Conservation (phyloP, 768 basidiomycete species). For the Russula brevipes region DNA sequence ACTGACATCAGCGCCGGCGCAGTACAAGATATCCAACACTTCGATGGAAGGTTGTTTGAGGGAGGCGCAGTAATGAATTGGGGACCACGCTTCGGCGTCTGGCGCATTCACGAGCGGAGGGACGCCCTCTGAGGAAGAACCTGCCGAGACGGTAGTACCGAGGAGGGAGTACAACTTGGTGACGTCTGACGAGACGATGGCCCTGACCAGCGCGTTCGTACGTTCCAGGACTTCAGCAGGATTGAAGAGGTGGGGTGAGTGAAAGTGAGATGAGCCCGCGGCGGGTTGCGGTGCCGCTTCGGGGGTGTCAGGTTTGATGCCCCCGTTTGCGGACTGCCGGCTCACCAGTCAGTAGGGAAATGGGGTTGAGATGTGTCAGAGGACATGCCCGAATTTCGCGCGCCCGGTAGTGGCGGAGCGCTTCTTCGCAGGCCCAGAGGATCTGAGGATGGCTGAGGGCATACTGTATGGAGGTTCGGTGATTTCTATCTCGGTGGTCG, state of each 20-base stretch:
- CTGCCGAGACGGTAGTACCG: conserved; percentile 38
- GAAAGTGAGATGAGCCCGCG: neutral
- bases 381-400: conserved; percentile 52
- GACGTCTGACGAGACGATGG: conserved; percentile 46
- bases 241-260: conserved; percentile 34
- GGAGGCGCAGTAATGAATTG: conserved; percentile 65
- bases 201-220: conserved; percentile 51
- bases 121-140: conserved; percentile 31
- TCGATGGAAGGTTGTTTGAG: conserved; percentile 51
- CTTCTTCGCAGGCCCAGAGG: conserved; percentile 66
- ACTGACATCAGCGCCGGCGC: conserved; percentile 69
- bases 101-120: conserved; percentile 58
- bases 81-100: conserved; percentile 65
- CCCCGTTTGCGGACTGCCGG: conserved; percentile 24
- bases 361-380: neutral
- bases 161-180: conserved; percentile 50
- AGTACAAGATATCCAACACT: conserved; percentile 65
- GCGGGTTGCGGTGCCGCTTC: conserved; percentile 39
- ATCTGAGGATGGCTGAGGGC: conserved; percentile 55
- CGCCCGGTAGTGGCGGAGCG: conserved; percentile 56
- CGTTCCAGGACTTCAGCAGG: conserved; percentile 39
- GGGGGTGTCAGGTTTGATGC: conserved; percentile 58
- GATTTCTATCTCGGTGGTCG: conserved; percentile 65
- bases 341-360: neutral
- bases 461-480: conserved; percentile 68